Evolutionary conservation across 129 eudicot genomes (phyloP), one percentile per base, ranked within the genome.

Genomic region (Glebionis coronaria): DNA sequence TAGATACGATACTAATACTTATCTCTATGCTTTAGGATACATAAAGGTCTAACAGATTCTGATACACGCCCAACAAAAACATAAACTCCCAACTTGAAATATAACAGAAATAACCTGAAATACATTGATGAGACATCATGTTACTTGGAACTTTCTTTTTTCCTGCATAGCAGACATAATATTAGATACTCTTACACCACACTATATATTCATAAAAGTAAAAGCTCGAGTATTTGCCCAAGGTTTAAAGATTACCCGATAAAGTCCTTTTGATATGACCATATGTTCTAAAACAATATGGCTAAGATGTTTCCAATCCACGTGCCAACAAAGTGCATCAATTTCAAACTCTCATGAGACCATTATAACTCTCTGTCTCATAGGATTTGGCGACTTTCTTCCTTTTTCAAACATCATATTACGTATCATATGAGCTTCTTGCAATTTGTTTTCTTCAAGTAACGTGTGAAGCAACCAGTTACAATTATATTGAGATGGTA

Each of bases 391-490:
- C 3, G 25, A 70, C 44, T 46, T 67, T 56, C 67, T 67, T 55
- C 72, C 68, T 68, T 18, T 81, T 20, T 46, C 47, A 21, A 77
- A 14, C 75, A 81, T 64, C 77, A 81, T 56, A 44, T 52, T 31
- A 63, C 12, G 68, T n/a, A 81, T 12, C 76, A 58, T 56, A 19
- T 59, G 74, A 70, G 91, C 91, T 57, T 85, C 88, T 44, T 40
- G 60, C 70, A 68, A 59, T 49, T 80, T 78, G 20, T 86, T 69
- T 68, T 80, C 86, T 54, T 82, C 70, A n/a, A 55, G 16, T 53
- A 83, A 71, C 52, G 84, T 44, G 44, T 52, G 57, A 76, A 69
- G 40, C 82, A 87, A 79, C 83, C 81, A 71, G 3, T 68, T 35
- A 65, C 75, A 69, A 65, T 76, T 79, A 68, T 70, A 73, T 35